Conservation (phyloP, 208 protist genomes). For the Trichomonas gallinae region DNA sequence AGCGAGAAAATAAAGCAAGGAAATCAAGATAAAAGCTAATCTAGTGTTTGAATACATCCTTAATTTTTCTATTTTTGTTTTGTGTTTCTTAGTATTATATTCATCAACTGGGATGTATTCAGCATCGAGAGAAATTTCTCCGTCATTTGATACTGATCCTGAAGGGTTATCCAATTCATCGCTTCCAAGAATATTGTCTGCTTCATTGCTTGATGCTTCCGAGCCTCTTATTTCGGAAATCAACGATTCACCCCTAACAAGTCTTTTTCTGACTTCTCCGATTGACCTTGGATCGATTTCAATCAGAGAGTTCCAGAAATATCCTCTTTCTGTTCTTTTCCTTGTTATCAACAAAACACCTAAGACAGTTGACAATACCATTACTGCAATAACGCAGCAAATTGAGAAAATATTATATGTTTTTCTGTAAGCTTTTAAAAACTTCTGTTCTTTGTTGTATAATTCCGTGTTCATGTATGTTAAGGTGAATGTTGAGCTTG, state of each 20-base stretch:
- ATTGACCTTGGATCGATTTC: background rate
- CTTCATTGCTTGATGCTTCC: background rate
- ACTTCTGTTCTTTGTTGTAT: background rate
- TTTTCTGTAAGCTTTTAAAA: background rate
- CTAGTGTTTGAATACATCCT: too few species aligned
- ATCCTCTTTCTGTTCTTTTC: background rate
- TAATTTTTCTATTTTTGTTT: too few species aligned
- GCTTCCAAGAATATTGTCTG: background rate
- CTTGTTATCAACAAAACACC: background rate
- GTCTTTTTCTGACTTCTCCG: background rate
- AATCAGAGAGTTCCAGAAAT: background rate
- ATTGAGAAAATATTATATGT: background rate
- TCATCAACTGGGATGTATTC: too few species aligned
- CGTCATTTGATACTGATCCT: background rate
- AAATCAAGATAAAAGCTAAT: too few species aligned
- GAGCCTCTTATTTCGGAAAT: background rate
- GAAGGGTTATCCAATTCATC: background rate
- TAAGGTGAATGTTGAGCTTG: background rate
- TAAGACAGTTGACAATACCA: background rate
- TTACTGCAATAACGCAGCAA: background rate
- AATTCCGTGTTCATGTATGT: background rate
- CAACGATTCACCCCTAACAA: background rate
- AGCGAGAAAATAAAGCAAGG: too few species aligned
- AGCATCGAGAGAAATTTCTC: too few species aligned
- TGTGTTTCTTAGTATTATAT: too few species aligned